Evolutionary conservation across 148 eudicot species (phyloP), one percentile per base, ranked within the genome.

Genomic region (Cornus florida): DNA sequence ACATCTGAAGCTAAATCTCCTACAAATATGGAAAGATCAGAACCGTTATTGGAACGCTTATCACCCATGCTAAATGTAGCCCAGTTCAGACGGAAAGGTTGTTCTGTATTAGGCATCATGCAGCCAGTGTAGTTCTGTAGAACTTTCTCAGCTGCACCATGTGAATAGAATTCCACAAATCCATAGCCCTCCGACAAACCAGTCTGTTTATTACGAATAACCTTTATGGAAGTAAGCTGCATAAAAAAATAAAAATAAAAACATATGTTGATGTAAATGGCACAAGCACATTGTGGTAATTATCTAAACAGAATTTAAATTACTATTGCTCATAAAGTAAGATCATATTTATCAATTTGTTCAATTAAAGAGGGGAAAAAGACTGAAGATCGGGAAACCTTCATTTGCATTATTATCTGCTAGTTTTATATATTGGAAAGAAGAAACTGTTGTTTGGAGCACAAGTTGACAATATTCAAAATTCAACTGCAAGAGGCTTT

Each of bases 1-100:
- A 96, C 99, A 86, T 96, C 99, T 66, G 98, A 91, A 48, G 99
- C 99, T 78, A 96, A 91, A 79, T 96, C 99, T 80, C 99, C 99
- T 19, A 96, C 99, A 84, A 96, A 96, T 67, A 96, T 93, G 17
- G 99, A 93, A 68, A 89, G 95, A 85, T 93, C 99, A 74, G 98
- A 90, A 82, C 92, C 97, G 68, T 90, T 92, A 67, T 88, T 92
- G 16, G 86, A 71, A 12, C 94, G 93, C 87, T 96, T 93, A n/a
- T 96, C 99, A 1, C 97, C 99, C 86, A 85, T 86, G 88, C 99
- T 90, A 85, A 93, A 92, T 72, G 97, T 86, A 23, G 99, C 99
- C 99, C 99, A 96, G 76, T 96, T 96, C 75, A 96, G 75, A 24
- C 98, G 94, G 78, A 92, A 96, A 53, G 91, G 91, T 78, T 92